These are phyloP conservation scores for Pseudocohnilembus persalinus DNA, from an alignment of 169 alveolate genomes.

Conservation along the genomic window DNA sequence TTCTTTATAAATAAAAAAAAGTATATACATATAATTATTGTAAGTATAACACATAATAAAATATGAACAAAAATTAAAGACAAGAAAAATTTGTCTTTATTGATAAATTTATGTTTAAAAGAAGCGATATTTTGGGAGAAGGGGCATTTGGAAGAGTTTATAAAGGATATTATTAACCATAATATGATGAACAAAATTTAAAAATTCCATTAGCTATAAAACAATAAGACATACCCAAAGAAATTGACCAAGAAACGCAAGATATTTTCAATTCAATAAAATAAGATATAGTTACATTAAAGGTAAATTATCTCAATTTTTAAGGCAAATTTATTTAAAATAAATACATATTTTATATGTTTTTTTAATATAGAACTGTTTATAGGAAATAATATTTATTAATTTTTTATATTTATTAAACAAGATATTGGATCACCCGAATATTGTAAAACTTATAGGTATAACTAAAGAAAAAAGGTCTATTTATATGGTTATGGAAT, in stretches of 20 bases:
- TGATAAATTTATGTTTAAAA: constrained; percentile 35
- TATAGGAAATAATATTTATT: too few relatives aligned
- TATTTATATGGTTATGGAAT: constrained; percentile 56
- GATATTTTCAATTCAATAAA: constrained; percentile 44
- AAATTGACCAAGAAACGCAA: constrained; percentile 35
- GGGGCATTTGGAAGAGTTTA: constrained; percentile 47
- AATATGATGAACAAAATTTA: background rate
- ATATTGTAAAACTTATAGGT: constrained; percentile 50
- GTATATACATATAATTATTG: too few relatives aligned
- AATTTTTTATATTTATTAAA: too few relatives aligned
- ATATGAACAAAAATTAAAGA: too few relatives aligned
- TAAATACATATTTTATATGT: too few relatives aligned
- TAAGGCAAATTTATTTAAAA: too few relatives aligned
- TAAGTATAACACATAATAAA: too few relatives aligned
- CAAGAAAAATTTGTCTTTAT: background rate
- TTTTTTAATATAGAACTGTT: too few relatives aligned
- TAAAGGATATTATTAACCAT: constrained; percentile 25
- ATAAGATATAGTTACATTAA: constrained; percentile 54
- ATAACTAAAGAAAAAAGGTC: constrained; percentile 45
- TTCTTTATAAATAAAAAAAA: too few relatives aligned
- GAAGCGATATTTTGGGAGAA: constrained; percentile 27
- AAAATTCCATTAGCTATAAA: constrained; percentile 35
- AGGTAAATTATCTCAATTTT: background rate
- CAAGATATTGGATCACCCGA: constrained; percentile 52
- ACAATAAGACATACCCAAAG: constrained; percentile 17